Evolutionary conservation across 768 basidiomycete genomes (phyloP), one percentile per base, ranked within the genome.

Genomic region (Mycena leptocephala): DNA sequence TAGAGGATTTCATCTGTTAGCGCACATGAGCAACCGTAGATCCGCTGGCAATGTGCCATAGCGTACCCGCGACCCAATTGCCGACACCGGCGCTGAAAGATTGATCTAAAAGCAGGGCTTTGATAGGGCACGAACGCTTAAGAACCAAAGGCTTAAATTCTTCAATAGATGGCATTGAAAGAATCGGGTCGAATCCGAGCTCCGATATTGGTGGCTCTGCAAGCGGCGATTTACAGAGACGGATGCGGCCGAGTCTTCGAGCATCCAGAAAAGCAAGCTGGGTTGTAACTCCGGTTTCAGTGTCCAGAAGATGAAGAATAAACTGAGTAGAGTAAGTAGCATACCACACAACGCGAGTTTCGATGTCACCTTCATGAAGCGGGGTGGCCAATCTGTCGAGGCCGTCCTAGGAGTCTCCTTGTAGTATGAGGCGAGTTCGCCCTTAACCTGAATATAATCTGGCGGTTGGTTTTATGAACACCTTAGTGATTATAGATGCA

Each of bases 11-110:
- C 93, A 81, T 94, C 93, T 92, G 72, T 51, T 64, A 63, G 32
- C 22, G 37, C 37, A 33, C 56, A 32, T 59, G 30, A 43, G 43
- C 39, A 48, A n/a, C 30, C 30, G 41, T 30, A 51, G 66, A 56
- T 76, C 53, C 48, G 71, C 70, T 63, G 58, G 61, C 26, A 72
- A 72, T 46, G 66, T 68, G 61, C 75, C 20, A 58, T 69, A 74
- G 51, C 80, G 53, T 77, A 92, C 94, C 94, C 79, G 95, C 95
- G 24, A 96, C 91, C 93, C 95, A 96, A 81, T 96, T 96, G 5
- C 95, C 94, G 13, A 96, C 90, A 1, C 95, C 95, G 14, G 95
- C 94, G 76, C 91, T 94, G 85, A 96, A 95, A 0, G 93, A 91
- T 81, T 96, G 95, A 82, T 96, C 92, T 51, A 95, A 88, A 18